Conservation (phyloP, 139 green algal species). For the Tetradesmus lagerheimii region DNA sequence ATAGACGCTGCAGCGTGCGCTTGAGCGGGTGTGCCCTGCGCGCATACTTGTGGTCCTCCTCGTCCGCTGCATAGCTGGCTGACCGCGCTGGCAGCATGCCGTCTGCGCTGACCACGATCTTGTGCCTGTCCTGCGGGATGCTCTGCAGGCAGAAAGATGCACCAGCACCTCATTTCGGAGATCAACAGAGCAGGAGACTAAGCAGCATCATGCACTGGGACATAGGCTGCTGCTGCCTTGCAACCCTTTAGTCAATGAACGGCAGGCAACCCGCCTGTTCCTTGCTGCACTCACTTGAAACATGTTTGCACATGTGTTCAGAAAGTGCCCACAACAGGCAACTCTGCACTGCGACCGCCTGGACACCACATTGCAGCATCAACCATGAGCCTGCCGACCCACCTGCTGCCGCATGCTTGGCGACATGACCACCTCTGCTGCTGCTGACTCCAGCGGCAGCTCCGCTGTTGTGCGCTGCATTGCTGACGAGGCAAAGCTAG, state of each 20-base stretch:
- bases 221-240: no score
- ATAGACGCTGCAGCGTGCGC: constrained; percentile 73
- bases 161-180: background rate
- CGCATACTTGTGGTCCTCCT: constrained; percentile 75
- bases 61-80: constrained; percentile 47
- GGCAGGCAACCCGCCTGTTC: background rate
- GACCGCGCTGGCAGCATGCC: constrained; percentile 38
- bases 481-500: background rate
- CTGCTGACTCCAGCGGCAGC: constrained; percentile 16
- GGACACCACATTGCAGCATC: background rate
- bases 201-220: no score
- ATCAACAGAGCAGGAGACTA: background rate
- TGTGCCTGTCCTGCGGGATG: constrained; percentile 24
- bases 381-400: background rate
- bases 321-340: no score
- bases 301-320: no score
- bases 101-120: constrained; percentile 48
- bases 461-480: constrained; percentile 12
- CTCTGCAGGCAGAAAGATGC: constrained; percentile 17
- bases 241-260: no score
- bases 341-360: background rate
- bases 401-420: constrained; percentile 29
- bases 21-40: constrained; percentile 58
- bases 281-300: no score
- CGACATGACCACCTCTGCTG: background rate